phyloP scores from a whole-genome alignment of 2,329 filamentous ascomycete species.

The Clarireedia monteithiana region DNA sequence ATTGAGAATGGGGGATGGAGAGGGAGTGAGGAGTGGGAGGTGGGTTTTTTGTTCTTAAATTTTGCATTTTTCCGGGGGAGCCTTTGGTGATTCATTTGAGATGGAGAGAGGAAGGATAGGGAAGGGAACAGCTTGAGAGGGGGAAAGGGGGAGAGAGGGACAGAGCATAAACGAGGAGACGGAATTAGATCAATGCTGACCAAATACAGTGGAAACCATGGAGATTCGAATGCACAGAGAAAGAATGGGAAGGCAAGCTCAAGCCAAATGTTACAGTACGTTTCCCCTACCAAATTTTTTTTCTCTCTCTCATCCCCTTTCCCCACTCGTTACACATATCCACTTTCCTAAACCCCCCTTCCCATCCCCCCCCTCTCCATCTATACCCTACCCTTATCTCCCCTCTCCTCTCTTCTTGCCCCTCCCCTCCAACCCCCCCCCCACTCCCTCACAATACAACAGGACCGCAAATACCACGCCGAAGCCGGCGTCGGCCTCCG shows the following conservation, averaged over 20 bases:
- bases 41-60: background rate
- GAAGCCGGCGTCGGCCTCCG: conserved; percentile 13
- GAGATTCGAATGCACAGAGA: conserved; percentile 6
- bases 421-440: background rate
- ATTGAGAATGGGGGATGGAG: background rate
- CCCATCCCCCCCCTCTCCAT: no score
- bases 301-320: background rate
- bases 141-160: background rate
- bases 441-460: background rate
- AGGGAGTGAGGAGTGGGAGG: background rate
- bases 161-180: background rate
- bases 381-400: no score
- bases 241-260: background rate
- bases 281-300: background rate
- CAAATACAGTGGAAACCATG: conserved; percentile 3
- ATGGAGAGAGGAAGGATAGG: background rate
- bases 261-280: background rate
- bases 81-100: no score
- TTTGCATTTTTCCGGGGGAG: background rate
- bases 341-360: no score
- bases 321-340: background rate
- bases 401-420: no score
- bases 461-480: conserved; percentile 10
- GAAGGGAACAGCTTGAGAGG: background rate
- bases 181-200: background rate